Conservation (phyloP, 2,329 filamentous ascomycete genomes). For the Cryphonectria carpinicola region DNA sequence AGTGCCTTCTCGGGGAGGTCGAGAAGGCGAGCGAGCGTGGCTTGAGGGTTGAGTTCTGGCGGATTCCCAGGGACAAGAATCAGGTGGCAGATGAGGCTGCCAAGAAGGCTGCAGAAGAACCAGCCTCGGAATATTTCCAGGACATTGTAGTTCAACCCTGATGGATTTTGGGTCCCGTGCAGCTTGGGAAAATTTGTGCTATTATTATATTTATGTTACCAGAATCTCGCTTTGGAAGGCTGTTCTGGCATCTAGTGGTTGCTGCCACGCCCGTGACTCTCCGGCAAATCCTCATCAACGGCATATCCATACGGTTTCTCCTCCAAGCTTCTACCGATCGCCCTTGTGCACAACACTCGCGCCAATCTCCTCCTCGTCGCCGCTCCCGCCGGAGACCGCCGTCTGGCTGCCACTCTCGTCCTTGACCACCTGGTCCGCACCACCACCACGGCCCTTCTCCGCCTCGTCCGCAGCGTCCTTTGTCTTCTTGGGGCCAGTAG, state of each 20-base stretch:
- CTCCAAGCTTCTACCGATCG: not conserved
- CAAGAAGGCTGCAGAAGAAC: slow-evolving; percentile 5
- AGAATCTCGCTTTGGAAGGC: not conserved
- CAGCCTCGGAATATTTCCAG: not conserved
- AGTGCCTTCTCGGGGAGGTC: slow-evolving; percentile 40
- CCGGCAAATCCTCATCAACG: not conserved
- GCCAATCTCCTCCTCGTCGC: not conserved
- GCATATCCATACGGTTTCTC: slow-evolving; percentile 9
- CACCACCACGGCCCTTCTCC: slow-evolving; percentile 21
- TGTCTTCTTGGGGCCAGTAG: not conserved
- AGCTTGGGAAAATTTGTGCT: not conserved
- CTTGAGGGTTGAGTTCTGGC: slow-evolving; percentile 5
- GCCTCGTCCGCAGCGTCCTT: slow-evolving; percentile 8
- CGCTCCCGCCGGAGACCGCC: not conserved
- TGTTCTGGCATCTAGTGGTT: not conserved
- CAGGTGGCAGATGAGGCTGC: slow-evolving; percentile 9
- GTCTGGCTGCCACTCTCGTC: slow-evolving; percentile 7
- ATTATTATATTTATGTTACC: not conserved
- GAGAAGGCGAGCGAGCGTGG: not conserved
- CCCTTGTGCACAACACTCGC: not conserved
- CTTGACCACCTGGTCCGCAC: not conserved
- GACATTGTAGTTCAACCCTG: not conserved
- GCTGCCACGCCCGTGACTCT: not conserved
- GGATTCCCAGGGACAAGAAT: slow-evolving; percentile 10
- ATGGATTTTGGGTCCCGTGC: not conserved